These are phyloP conservation scores for Solanum microdontum DNA, from an alignment of 257 asterid genomes.

Conservation along the genomic window DNA sequence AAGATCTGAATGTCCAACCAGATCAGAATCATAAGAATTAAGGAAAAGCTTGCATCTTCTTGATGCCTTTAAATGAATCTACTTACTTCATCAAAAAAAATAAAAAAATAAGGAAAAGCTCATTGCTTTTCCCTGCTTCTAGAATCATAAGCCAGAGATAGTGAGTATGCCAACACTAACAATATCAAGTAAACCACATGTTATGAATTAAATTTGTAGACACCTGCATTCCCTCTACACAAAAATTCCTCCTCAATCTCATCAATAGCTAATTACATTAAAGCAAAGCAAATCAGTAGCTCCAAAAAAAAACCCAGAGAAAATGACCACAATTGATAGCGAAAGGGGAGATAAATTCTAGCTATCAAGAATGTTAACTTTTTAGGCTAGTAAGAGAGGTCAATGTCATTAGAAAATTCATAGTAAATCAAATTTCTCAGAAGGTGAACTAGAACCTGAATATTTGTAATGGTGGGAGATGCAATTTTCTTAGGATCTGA, in stretches of 20 bases:
- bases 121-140: background rate
- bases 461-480: slow-evolving; percentile 71
- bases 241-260: background rate
- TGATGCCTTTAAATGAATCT: no score
- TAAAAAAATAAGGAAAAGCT: background rate
- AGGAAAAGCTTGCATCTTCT: background rate
- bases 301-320: background rate
- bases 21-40: background rate
- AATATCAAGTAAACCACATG: background rate
- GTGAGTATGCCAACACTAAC: background rate
- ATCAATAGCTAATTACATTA: background rate
- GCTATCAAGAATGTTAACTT: background rate
- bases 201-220: background rate
- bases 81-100: no score
- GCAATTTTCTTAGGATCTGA: slow-evolving; percentile 82
- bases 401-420: background rate
- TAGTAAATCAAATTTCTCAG: slow-evolving; percentile 1
- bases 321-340: background rate
- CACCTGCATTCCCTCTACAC: background rate
- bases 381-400: background rate
- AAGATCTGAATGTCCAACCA: background rate
- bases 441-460: slow-evolving; percentile 49
- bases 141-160: background rate
- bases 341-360: background rate
- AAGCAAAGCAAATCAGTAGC: background rate